These are phyloP conservation scores for Pyrenula aspistea DNA, from an alignment of 495 filamentous ascomycete genomes.

Conservation along the genomic window DNA sequence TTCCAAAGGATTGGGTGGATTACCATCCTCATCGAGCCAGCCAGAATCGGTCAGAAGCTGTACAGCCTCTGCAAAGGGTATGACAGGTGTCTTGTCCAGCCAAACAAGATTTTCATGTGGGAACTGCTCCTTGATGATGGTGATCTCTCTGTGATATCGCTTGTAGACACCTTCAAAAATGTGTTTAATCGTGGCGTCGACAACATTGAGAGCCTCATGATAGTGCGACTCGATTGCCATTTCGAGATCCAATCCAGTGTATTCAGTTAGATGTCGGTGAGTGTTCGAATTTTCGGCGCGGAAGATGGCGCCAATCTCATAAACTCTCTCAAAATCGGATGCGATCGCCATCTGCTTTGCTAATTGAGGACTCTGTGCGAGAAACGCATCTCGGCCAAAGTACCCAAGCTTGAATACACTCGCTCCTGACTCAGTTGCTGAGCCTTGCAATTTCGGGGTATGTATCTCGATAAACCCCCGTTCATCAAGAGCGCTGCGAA, in stretches of 20 bases:
- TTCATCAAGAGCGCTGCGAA: conserved; percentile 59
- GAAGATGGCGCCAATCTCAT: conserved; percentile 82
- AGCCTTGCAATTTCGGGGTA: conserved; percentile 75
- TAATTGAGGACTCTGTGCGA: conserved; percentile 85
- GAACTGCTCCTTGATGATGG: conserved; percentile 51
- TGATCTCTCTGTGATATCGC: conserved; percentile 56
- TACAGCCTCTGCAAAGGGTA: conserved; percentile 71
- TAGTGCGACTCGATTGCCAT: conserved; percentile 92
- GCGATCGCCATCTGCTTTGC: conserved; percentile 93
- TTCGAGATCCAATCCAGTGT: conserved; percentile 89
- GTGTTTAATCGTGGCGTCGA: conserved; percentile 69
- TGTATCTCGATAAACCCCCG: conserved; percentile 80
- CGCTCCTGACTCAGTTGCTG: conserved; percentile 80
- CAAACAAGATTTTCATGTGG: conserved; percentile 62
- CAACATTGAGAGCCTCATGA: conserved; percentile 62
- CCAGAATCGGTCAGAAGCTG: conserved; percentile 72
- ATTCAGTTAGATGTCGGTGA: conserved; percentile 89
- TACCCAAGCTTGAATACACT: conserved; percentile 86
- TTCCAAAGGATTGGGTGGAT: conserved; percentile 51
- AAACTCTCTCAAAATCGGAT: conserved; percentile 77
- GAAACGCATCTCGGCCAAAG: conserved; percentile 68
- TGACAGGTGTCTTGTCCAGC: conserved; percentile 68
- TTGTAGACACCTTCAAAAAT: conserved; percentile 65
- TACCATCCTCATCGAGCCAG: conserved; percentile 65
- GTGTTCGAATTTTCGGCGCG: conserved; percentile 92